Evolutionary conservation across 768 basidiomycete species (phyloP), one percentile per base, ranked within the genome.

Genomic region (Pleurotus pulmonarius): DNA sequence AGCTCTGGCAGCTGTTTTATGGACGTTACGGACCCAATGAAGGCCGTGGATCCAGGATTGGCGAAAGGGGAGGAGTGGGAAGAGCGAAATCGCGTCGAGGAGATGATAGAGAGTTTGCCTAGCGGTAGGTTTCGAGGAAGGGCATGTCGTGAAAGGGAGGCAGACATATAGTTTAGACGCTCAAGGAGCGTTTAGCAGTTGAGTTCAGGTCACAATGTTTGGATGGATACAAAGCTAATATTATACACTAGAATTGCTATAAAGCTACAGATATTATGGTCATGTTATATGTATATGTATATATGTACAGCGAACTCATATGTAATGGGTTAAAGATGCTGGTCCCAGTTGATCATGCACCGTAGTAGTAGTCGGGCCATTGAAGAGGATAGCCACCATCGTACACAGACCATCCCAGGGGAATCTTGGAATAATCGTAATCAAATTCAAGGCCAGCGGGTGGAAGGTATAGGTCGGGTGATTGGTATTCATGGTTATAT

Each of bases 1-100:
- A 75, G 67, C 48, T 65, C 64, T 9, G 79, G 78, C 16, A 81
- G 71, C 16, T 71, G 71, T 2, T 65, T 59, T 9, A 67, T 59
- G 1, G 73, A 70, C 16, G 67, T 68, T 7, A 78, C 77, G 15
- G 73, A 68, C 40, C 71, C 75, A 8, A 76, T 25, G 59, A 76
- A 80, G 47, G 68, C 64, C n/a, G 76, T 73, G 13, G 64, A 59
- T 39, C 63, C 64, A 26, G 70, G 55, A 58, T 71, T 65, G 9
- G 60, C 55, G 57, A 74, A 74, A 3, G 39, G 51, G 3, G 51
- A 52, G 39, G 20, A 13, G 20, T 15, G 37, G 18, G 34, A 18
- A 7, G 51, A 53, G 20, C 40, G 40, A 24, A 7, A 34, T 34
- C 29, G 29, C 29, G 29, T 11, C 29, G 29, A 34, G 9, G 29